These are phyloP conservation scores for Zopfia rhizophila DNA, from an alignment of 2,329 filamentous ascomycete species.

Conservation along the genomic window DNA sequence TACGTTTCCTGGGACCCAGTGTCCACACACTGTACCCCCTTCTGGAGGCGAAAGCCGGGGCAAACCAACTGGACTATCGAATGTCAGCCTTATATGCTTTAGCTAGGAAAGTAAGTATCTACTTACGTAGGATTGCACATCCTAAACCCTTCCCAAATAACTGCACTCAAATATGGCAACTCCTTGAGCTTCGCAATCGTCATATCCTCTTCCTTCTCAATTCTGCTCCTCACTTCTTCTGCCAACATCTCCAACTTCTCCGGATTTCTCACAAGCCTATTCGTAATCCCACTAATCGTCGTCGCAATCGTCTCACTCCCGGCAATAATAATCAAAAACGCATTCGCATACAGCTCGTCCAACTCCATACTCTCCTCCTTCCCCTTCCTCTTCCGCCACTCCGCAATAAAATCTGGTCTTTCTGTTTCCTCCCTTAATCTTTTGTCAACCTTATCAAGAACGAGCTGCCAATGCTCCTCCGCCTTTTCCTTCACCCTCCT, in stretches of 20 bases:
- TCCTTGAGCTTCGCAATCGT: slow-evolving; percentile 24
- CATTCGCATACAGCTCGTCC: slow-evolving; percentile 46
- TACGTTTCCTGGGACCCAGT: slow-evolving; percentile 37
- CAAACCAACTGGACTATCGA: slow-evolving; percentile 36
- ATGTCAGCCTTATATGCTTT: slow-evolving; percentile 5
- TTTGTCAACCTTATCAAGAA: slow-evolving; percentile 16
- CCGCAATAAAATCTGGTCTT: slow-evolving; percentile 15
- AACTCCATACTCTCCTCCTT: slow-evolving; percentile 15
- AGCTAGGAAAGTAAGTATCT: slow-evolving; percentile 14
- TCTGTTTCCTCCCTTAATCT: slow-evolving; percentile 10
- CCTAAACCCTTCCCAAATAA: slow-evolving; percentile 46
- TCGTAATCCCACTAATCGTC: slow-evolving; percentile 42
- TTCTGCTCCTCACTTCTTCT: slow-evolving; percentile 19
- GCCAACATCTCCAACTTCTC: slow-evolving; percentile 19
- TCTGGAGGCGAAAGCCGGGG: slow-evolving; percentile 38
- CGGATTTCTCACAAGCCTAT: slow-evolving; percentile 30
- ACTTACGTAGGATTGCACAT: slow-evolving; percentile 39
- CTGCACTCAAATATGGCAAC: slow-evolving; percentile 42
- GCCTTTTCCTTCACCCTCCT: slow-evolving; percentile 6
- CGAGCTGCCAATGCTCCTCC: slow-evolving; percentile 5
- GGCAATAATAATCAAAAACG: slow-evolving; percentile 47
- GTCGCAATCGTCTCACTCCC: slow-evolving; percentile 54
- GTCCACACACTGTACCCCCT: slow-evolving; percentile 42
- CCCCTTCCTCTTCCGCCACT: slow-evolving; percentile 8
- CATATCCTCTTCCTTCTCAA: slow-evolving; percentile 34